These are phyloP conservation scores for Osmanthus fragrans DNA, from an alignment of 257 asterid species.

Conservation along the genomic window DNA sequence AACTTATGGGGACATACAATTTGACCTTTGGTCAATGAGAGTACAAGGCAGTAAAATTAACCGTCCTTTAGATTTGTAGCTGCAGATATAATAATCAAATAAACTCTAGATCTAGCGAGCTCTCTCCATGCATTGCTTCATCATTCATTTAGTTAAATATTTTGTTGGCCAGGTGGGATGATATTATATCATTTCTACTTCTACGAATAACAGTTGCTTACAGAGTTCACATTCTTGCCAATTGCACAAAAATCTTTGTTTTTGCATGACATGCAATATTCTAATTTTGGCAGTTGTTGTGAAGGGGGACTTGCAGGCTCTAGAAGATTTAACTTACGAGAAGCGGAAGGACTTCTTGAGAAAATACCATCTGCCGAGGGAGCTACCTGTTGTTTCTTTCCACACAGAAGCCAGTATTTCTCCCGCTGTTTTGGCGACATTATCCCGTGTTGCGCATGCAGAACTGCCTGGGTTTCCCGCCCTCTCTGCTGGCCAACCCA, in stretches of 20 bases:
- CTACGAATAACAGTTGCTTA: not conserved
- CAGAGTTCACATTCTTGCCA: not conserved
- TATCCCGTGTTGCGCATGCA: conserved; percentile 93
- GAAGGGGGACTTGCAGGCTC: conserved; percentile 96
- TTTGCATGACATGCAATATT: not conserved
- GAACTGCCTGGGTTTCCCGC: conserved; percentile 62
- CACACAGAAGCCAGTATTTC: conserved; percentile 42
- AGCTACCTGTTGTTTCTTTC: conserved; percentile 84
- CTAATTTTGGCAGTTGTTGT: conserved; percentile 23
- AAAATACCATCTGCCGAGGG: conserved; percentile 65
- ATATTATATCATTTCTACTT: not conserved
- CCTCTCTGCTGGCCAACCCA: conserved; percentile 48
- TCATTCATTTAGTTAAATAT: not conserved
- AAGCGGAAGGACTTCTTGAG: conserved; percentile 77
- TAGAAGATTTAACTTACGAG: conserved; percentile 88
- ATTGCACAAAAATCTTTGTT: not conserved
- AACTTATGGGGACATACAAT: not conserved
- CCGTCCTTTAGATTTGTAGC: not conserved
- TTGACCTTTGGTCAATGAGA: too few species aligned
- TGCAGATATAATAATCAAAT: not conserved
- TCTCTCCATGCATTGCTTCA: not conserved
- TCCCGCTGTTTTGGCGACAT: conserved; percentile 22
- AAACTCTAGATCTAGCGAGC: not conserved
- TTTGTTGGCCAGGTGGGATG: not conserved
- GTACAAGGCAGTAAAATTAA: not conserved